phyloP scores from a whole-genome alignment of 345 rosid genomes.

The Euphorbia tirucalli region DNA sequence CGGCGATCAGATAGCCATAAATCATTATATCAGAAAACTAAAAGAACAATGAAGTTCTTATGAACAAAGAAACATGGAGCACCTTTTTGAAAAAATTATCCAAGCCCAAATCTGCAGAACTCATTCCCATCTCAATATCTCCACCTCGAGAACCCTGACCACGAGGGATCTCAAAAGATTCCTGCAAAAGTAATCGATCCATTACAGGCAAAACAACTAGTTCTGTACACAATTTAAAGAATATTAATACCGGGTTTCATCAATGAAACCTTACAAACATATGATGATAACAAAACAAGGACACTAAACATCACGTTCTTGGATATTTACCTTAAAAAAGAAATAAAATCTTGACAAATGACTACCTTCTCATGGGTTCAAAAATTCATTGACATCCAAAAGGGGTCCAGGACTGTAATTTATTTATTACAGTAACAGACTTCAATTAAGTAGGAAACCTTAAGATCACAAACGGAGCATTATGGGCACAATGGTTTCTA shows the following conservation, averaged over 20 bases:
- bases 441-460: not conserved
- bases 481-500: not conserved
- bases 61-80: not conserved
- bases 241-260: not conserved
- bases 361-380: not conserved
- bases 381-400: not conserved
- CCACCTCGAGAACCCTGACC: constrained; percentile 57
- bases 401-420: not conserved
- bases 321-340: not conserved
- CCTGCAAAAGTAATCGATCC: constrained; percentile 42
- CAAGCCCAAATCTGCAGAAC: constrained; percentile 71
- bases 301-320: not conserved
- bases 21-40: constrained; percentile 1
- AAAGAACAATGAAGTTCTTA: not conserved
- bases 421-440: not conserved
- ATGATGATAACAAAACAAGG: not conserved
- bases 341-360: not conserved
- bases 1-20: not conserved
- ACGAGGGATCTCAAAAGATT: constrained; percentile 72
- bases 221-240: not conserved
- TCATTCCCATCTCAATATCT: constrained; percentile 69
- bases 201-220: constrained; percentile 5
- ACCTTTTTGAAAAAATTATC: constrained; percentile 84
- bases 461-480: not conserved
- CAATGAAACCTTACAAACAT: not conserved